Conservation (phyloP, 2,329 filamentous ascomycete species). For the Dactylellina cionopaga region DNA sequence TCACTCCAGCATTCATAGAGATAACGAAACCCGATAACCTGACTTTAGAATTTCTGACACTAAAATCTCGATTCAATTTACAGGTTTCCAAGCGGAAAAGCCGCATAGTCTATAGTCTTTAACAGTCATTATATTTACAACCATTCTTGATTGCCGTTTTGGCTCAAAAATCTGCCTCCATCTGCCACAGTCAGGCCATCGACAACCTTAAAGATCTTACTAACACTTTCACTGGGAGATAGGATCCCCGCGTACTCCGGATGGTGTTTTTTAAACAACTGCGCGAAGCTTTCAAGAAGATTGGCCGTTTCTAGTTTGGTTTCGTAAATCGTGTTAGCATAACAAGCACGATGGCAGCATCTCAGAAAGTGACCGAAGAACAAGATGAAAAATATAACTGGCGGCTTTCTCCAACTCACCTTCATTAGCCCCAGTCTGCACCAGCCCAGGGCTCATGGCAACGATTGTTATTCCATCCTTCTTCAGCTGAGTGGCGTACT, state of each 20-base stretch:
- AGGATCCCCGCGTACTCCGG: conserved; percentile 61
- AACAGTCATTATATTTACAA: too few species aligned
- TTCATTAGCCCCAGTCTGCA: too few species aligned
- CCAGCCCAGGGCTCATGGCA: conserved; percentile 44
- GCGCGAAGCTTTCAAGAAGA: conserved; percentile 55
- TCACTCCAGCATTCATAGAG: too few species aligned
- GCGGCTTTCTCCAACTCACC: too few species aligned
- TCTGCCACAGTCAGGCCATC: conserved; percentile 62
- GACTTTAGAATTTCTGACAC: too few species aligned
- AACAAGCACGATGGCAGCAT: too few species aligned
- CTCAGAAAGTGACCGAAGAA: too few species aligned
- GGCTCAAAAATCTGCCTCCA: conserved; percentile 67
- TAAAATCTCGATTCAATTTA: too few species aligned
- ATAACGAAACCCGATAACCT: too few species aligned
- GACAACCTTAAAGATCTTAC: conserved; percentile 59
- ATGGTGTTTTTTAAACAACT: conserved; percentile 60
- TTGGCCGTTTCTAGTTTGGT: conserved; percentile 18
- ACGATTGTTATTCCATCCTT: conserved; percentile 18
- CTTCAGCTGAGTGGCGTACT: conserved; percentile 58
- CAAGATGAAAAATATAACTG: too few species aligned
- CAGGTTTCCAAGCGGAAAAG: too few species aligned
- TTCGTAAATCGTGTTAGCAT: background rate
- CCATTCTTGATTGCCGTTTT: conserved; percentile 68
- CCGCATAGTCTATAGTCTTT: too few species aligned
- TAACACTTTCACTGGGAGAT: conserved; percentile 60